Base-by-base conservation (phyloP, 2,329 filamentous ascomycete species). In the Berkeleyomyces basicola region DNA sequence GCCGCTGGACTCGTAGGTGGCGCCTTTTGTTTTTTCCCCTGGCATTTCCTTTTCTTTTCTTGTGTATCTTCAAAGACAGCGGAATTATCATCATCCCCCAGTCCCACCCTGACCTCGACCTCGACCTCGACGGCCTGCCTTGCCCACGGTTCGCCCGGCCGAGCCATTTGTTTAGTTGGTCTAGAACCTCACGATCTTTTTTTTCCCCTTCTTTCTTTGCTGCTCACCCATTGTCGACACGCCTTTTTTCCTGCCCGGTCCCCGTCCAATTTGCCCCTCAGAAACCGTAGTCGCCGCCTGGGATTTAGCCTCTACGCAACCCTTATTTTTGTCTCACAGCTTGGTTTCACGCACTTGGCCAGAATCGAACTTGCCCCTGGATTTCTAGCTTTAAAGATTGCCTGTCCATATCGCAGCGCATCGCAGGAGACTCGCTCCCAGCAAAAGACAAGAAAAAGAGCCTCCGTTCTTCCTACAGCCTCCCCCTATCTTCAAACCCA, bases 241-340 rank as follows among this genome's bases (percentile, higher is more conserved):
- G 23, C 23, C 23, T 23, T 23, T 23, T 2, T 23, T 23, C 23
- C 23, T 23, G 23, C 23, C 23, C 2, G 23, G 23, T 23, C 23
- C 23, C 23, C 23, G 23, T 23, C 23, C 23, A 23, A 23, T 23
- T 23, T 23, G 23, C 23, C 23, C 2, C 23, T 23, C 2, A 2
- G 23, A 23, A 23, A 23, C 23, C 23, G 23, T 23, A 23, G 23
- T 23, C 23, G 23, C 23, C 23, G 23, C 23, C 23, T 23, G 23
- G 23, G 23, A 23, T 63, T 60, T 65, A 61, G 62, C 66, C 64
- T 64, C 66, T 66, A 61, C 7, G 51, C 58, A 63, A 65, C 65
- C 64, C 61, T 62, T 66, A 63, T 64, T 65, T 64, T 64, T 63
- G 55, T 58, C 23, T 23, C 23, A 23, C 23, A 53, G 49, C 33